Base-by-base conservation (phyloP, 768 basidiomycete genomes). In the Boletus subcaerulescens region DNA sequence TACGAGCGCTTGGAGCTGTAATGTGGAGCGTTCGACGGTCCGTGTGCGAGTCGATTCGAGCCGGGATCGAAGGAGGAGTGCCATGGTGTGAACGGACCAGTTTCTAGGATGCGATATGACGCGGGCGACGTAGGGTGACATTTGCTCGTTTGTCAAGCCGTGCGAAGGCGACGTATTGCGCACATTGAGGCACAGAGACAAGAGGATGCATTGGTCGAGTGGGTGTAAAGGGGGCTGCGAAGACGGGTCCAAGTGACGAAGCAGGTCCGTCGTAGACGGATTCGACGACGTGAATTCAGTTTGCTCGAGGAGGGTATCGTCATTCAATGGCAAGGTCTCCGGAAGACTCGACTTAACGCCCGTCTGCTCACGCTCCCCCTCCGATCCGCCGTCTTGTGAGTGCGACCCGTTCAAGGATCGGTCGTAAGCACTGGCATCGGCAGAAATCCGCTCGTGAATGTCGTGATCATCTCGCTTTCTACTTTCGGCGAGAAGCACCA, bases 81-180 rank as follows among this genome's bases (percentile, higher is more conserved):
- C 95, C 85, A 95, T 96, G 36, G 95, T 96, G 73, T 98, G 93
- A 31, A 98, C 78, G 6, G 93, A 89, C 97, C 97, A 99, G 70
- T 98, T 98, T 52, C 79, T 76, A 2, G 94, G 93, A 66, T 98
- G 92, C 2, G 86, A 77, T 60, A 98, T 82, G 36, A 98, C 92
- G 36, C 96, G 89, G 13, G 86, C 71, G 53, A 98, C 84, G 77
- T 96, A 98, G 13, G 97, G 90, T 3, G 84, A 70, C 89, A 98
- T 95, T 67, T 98, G 94, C 63, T 92, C 91, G 48, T 80, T 78
- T 29, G 95, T 97, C 50, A 99, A 80, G 13, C 94, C 96, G 72
- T 96, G 91, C 44, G 80, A 75, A 17, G 95, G 95, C 3, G 92
- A 91, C 0, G 87, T 91, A 67, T 96, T 95, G 65, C 86, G 86